Conservation (phyloP, 2,329 filamentous ascomycete genomes). For the Hypoxylon sp. region DNA sequence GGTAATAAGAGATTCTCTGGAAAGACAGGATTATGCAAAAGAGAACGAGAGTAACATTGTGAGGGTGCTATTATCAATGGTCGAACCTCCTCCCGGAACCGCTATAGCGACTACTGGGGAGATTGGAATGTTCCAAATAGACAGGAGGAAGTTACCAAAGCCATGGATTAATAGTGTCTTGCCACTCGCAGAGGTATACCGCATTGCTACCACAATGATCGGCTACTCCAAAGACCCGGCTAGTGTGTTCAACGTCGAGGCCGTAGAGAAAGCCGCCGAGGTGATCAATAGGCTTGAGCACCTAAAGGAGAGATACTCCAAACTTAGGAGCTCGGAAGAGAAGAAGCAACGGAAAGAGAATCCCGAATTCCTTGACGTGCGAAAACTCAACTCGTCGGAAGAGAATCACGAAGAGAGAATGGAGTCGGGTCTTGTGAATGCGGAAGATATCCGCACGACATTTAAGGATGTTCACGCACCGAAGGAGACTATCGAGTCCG, state of each 20-base stretch:
- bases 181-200: conserved; percentile 49
- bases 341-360: conserved; percentile 49
- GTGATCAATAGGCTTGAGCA: conserved; percentile 46
- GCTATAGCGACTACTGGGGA: conserved; percentile 14
- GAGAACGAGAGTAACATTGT: conserved; percentile 53
- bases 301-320: conserved; percentile 53
- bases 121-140: conserved; percentile 39
- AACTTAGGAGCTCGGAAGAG: conserved; percentile 58
- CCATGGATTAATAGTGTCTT: conserved; percentile 44
- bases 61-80: conserved; percentile 47
- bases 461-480: conserved; percentile 91
- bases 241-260: conserved; percentile 39
- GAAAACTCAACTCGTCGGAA: conserved; percentile 60
- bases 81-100: conserved; percentile 30
- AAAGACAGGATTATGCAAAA: conserved; percentile 43
- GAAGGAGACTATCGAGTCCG: conserved; percentile 83
- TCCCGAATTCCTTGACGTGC: conserved; percentile 48
- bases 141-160: conserved; percentile 21
- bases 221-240: conserved; percentile 35
- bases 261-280: conserved; percentile 40
- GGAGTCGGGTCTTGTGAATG: conserved; percentile 84
- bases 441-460: conserved; percentile 85
- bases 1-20: conserved; percentile 20
- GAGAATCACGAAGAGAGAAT: conserved; percentile 88
- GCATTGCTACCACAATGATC: conserved; percentile 52